Base-by-base conservation (phyloP, 148 eudicot genomes). In the Vaccinium corymbosum region DNA sequence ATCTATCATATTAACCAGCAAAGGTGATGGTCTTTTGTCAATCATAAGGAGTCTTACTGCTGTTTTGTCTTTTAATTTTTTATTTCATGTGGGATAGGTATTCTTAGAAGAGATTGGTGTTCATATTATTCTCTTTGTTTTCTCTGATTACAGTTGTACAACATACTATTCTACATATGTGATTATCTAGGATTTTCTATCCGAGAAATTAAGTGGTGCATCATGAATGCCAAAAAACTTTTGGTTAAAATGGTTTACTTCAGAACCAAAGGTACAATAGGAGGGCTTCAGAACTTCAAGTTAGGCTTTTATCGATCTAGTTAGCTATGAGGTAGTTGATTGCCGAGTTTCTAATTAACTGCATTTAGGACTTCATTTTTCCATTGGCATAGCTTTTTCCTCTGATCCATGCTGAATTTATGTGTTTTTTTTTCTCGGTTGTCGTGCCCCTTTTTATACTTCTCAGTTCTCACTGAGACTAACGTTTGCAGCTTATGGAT, bases 401-500 rank as follows among this genome's bases (percentile, higher is more conserved):
- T 82, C 12, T 81, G 51, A 3, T 51, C 84, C 4, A 12, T 52
- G 6, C n/a, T n/a, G 66, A 48, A 73, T 0, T 70, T 16, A 7
- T 48, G 49, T 71, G 20, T 14, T 14, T 14, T 72, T 64, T 78
- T 66, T 82, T 25, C 38, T 72, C 13, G 50, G 46, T 15, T 85
- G 29, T 50, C 51, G 29, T 13, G 20, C 62, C 51, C n/a, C 51
- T 81, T 85, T 38, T 71, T 77, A 9, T 72, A 74, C 22, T 25
- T 71, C 79, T 73, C 68, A 16, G n/a, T 61, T 55, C 81, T 79
- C 85, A 32, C 50, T 81, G 55, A 80, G 49, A 66, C 76, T 61
- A 25, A 15, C 72, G 13, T 64, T 46, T 95, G 93, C 96, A 97
- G 99, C 95, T 38, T 97, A 92, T 86, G 99, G 99, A 55, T 93